These are phyloP conservation scores for Brassica carinata DNA, from an alignment of 345 rosid genomes.

Conservation along the genomic window DNA sequence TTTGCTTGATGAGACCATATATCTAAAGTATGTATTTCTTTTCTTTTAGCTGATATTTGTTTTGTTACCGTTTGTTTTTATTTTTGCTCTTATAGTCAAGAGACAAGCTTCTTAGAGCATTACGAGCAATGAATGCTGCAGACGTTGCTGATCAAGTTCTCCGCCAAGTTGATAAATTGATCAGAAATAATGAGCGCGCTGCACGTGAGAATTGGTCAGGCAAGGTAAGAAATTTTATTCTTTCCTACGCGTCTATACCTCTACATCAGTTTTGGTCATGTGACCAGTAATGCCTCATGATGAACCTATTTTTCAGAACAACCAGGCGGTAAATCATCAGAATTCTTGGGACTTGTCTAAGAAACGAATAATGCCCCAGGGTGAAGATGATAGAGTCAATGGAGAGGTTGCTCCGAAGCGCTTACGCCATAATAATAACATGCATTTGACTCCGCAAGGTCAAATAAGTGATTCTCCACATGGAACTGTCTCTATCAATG, in stretches of 20 bases:
- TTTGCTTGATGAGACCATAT: conserved; percentile 17
- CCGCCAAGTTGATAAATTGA: conserved; percentile 88
- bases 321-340: conserved; percentile 60
- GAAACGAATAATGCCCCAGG: conserved; percentile 71
- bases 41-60: conserved; percentile 2
- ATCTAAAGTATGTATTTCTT: conserved; percentile 21
- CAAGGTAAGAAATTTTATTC: conserved; percentile 53
- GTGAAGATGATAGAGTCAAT: conserved; percentile 60
- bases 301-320: conserved; percentile 62
- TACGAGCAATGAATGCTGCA: conserved; percentile 88
- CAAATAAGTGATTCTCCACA: conserved; percentile 54
- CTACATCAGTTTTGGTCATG: conserved; percentile 28
- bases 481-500: conserved; percentile 60
- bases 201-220: conserved; percentile 68
- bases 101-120: conserved; percentile 75
- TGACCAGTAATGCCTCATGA: conserved; percentile 18
- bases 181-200: conserved; percentile 82
- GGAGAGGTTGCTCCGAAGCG: conserved; percentile 71
- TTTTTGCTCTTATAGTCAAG: conserved; percentile 62
- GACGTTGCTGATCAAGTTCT: conserved; percentile 96
- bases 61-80: conserved; percentile 27
- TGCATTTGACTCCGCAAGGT: conserved; percentile 43
- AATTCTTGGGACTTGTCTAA: conserved; percentile 58
- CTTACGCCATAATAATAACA: conserved; percentile 48
- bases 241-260: conserved; percentile 20